Evolutionary conservation across 192 early-diverging fungal genomes (phyloP).

Genomic region (Entomortierella beljakovae): DNA sequence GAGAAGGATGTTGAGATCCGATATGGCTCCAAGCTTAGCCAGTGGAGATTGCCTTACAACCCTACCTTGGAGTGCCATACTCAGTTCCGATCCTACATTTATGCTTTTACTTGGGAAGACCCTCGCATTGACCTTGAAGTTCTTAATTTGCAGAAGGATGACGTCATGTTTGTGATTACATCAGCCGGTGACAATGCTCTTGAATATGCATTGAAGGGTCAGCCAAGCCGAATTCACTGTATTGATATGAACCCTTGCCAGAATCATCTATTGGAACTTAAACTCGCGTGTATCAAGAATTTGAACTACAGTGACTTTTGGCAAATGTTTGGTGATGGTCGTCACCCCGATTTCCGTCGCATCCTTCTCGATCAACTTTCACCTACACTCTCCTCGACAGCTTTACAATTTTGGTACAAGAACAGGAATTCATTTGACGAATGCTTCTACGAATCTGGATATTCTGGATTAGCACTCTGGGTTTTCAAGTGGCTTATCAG

Average conservation of each 20-base stretch:
- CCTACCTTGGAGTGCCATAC: slow-evolving; percentile 65
- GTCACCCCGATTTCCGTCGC: slow-evolving; percentile 66
- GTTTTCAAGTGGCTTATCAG: slow-evolving; percentile 72
- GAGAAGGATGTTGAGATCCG: slow-evolving; percentile 17
- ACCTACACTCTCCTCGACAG: slow-evolving; percentile 73
- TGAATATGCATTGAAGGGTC: slow-evolving; percentile 80
- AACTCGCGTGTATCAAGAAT: slow-evolving; percentile 74
- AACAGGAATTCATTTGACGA: slow-evolving; percentile 68
- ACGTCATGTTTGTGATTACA: slow-evolving; percentile 83
- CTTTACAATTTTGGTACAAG: slow-evolving; percentile 85
- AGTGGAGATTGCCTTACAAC: slow-evolving; percentile 67
- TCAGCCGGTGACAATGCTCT: slow-evolving; percentile 87
- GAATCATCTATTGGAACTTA: slow-evolving; percentile 90
- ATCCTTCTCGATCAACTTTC: slow-evolving; percentile 77
- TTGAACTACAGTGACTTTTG: slow-evolving; percentile 77
- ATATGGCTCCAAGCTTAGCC: slow-evolving; percentile 47
- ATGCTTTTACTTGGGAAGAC: slow-evolving; percentile 91
- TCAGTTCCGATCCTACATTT: slow-evolving; percentile 87
- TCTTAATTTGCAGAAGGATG: slow-evolving; percentile 72
- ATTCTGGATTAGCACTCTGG: slow-evolving; percentile 81
- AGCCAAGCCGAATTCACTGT: slow-evolving; percentile 77
- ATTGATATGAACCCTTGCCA: slow-evolving; percentile 94
- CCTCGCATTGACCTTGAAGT: slow-evolving; percentile 78
- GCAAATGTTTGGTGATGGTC: slow-evolving; percentile 83
- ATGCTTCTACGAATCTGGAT: slow-evolving; percentile 85